phyloP scores from a whole-genome alignment of 495 filamentous ascomycete genomes.

The Aspergillus homomorphus region DNA sequence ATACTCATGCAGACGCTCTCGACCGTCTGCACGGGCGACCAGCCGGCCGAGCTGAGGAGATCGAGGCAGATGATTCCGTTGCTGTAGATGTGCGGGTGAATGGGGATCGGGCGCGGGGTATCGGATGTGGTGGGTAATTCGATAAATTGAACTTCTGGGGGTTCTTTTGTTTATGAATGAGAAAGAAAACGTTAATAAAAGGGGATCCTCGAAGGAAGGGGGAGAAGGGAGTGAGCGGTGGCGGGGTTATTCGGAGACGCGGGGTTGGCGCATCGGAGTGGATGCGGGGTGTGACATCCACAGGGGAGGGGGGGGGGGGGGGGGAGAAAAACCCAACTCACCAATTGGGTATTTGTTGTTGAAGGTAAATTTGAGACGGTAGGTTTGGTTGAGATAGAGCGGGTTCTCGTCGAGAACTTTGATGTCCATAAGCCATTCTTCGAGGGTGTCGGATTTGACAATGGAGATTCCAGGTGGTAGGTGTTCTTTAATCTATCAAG shows the following conservation, averaged over 20 bases:
- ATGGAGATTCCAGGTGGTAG: slow-evolving; percentile 70
- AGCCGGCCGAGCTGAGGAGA: slow-evolving; percentile 80
- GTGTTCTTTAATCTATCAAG: slow-evolving; percentile 44
- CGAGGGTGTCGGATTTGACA: slow-evolving; percentile 73
- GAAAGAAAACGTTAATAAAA: no score
- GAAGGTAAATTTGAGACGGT: slow-evolving; percentile 86
- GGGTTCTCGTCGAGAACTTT: slow-evolving; percentile 87
- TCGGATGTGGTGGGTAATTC: slow-evolving; percentile 44
- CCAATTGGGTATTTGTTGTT: slow-evolving; percentile 84
- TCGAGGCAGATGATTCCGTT: slow-evolving; percentile 99
- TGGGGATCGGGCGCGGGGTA: slow-evolving; percentile 69
- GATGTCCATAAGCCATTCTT: slow-evolving; percentile 94
- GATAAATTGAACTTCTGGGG: slow-evolving; percentile 89
- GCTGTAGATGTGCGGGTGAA: slow-evolving; percentile 96
- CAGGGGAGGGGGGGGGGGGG: background rate
- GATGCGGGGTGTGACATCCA: no score
- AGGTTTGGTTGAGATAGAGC: slow-evolving; percentile 75
- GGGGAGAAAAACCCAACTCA: slow-evolving; percentile 34
- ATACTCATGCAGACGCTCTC: slow-evolving; percentile 97
- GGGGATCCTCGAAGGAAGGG: no score
- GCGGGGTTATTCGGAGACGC: background rate
- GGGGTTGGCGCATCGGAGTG: no score
- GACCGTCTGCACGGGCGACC: slow-evolving; percentile 95
- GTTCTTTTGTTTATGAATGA: slow-evolving; percentile 58
- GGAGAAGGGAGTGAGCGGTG: background rate